Evolutionary conservation across 257 asterid genomes (phyloP).

Genomic region (Datura wrightii): DNA sequence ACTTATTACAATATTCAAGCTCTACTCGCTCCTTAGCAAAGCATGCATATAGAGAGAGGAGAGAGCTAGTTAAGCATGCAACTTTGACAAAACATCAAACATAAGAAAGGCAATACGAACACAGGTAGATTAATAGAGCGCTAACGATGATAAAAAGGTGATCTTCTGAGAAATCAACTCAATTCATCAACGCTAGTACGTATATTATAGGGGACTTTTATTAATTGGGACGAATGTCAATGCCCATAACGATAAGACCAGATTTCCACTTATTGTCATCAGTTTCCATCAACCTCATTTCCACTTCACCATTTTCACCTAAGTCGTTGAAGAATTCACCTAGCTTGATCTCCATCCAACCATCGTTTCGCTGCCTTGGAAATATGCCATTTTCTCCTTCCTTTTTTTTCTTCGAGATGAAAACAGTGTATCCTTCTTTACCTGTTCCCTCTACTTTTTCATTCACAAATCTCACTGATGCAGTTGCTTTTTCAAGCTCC

Average conservation of each 20-base stretch:
- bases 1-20: too few species aligned
- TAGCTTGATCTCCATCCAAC: neutral
- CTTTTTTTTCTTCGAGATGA: neutral
- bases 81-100: too few species aligned
- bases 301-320: neutral
- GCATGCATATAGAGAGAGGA: too few species aligned
- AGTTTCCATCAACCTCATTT: neutral
- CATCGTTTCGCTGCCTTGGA: neutral
- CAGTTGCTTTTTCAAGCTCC: neutral
- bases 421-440: neutral
- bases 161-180: too few species aligned
- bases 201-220: too few species aligned
- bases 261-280: neutral
- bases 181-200: too few species aligned
- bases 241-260: neutral
- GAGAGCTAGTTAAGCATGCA: too few species aligned
- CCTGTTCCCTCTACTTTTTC: neutral
- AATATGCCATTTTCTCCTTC: neutral
- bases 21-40: too few species aligned
- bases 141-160: too few species aligned
- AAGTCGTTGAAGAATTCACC: neutral
- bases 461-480: neutral
- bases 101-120: too few species aligned
- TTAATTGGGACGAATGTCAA: slow-evolving; percentile 2
- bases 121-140: too few species aligned